Evolutionary conservation across 495 filamentous ascomycete species (phyloP).

Genomic region (Hypoxylon subgilvum): DNA sequence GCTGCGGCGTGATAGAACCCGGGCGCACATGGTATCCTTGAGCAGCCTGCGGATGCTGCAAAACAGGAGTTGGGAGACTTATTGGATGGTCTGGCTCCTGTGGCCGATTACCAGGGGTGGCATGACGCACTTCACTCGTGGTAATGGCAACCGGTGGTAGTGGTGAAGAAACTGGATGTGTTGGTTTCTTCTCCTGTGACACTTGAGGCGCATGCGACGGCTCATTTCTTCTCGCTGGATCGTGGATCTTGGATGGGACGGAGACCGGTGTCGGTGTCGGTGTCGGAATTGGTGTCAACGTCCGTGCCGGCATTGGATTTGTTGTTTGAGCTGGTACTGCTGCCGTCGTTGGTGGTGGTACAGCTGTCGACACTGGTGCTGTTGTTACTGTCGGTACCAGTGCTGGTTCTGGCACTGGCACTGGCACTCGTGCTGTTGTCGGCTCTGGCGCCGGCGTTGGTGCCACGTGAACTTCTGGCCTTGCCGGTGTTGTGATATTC

Average conservation of each 20-base stretch:
- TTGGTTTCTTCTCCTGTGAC: slow-evolving; percentile 13
- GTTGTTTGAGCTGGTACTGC: slow-evolving; percentile 26
- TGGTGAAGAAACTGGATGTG: slow-evolving; percentile 15
- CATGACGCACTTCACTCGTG: slow-evolving; percentile 32
- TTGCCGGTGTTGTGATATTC: slow-evolving; percentile 20
- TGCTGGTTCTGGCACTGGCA: slow-evolving; percentile 27
- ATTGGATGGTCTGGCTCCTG: slow-evolving; percentile 38
- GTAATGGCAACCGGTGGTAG: slow-evolving; percentile 18
- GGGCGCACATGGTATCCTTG: slow-evolving; percentile 38
- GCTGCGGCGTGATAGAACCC: slow-evolving; percentile 31
- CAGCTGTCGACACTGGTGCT: slow-evolving; percentile 51
- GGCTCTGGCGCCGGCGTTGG: slow-evolving; percentile 22
- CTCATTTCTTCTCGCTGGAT: slow-evolving; percentile 22
- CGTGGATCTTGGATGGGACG: slow-evolving; percentile 20
- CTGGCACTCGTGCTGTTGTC: slow-evolving; percentile 19
- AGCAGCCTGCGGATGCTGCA: slow-evolving; percentile 50
- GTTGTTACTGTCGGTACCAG: slow-evolving; percentile 20
- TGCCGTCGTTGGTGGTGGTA: slow-evolving; percentile 23
- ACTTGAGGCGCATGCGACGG: slow-evolving; percentile 23
- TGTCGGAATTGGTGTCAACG: slow-evolving; percentile 56
- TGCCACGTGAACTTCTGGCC: slow-evolving; percentile 18
- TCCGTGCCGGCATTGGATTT: slow-evolving; percentile 43
- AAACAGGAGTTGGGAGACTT: slow-evolving; percentile 40
- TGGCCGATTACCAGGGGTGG: slow-evolving; percentile 30
- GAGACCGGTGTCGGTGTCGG: slow-evolving; percentile 44